These are phyloP conservation scores for Aureobasidium sp. DNA, from an alignment of 2,329 filamentous ascomycete genomes.

Conservation along the genomic window DNA sequence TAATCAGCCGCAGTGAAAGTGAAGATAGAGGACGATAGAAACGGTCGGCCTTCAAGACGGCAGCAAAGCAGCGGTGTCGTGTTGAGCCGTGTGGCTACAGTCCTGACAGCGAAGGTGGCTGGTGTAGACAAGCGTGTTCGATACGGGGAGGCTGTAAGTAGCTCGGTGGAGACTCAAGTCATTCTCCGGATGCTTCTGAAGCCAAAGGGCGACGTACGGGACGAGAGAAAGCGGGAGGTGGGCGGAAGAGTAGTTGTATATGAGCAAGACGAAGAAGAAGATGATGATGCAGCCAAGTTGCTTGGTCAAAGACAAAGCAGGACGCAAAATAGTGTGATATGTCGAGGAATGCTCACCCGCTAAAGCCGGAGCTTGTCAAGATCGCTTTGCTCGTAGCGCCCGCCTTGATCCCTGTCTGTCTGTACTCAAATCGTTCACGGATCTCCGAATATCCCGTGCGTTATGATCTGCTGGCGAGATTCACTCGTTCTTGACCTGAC, in stretches of 20 bases:
- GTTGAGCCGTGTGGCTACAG: not conserved
- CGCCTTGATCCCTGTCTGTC: not conserved
- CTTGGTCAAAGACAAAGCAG: constrained; percentile 6
- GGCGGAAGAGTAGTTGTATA: not conserved
- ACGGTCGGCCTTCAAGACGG: not conserved
- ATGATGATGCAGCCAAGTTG: not conserved
- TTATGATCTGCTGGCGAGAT: not conserved
- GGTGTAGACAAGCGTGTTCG: not conserved
- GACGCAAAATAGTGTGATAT: not conserved
- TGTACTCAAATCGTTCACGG: not conserved
- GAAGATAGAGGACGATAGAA: not conserved
- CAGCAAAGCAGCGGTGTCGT: not conserved
- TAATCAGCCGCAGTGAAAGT: not conserved
- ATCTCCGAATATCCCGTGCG: not conserved
- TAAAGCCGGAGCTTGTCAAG: constrained; percentile 1
- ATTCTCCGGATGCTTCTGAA: not conserved
- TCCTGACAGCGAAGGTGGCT: constrained; percentile 3
- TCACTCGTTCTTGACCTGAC: not conserved
- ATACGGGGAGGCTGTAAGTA: not conserved
- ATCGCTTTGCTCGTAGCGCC: not conserved
- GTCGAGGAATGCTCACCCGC: not conserved
- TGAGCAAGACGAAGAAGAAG: not conserved
- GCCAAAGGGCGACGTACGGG: not conserved
- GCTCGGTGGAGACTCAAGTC: not conserved
- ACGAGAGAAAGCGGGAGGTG: not conserved